Evolutionary conservation across 1,139 yeast genomes (phyloP), one percentile per base, ranked within the genome.

Genomic region (Yamadazyma sp.): DNA sequence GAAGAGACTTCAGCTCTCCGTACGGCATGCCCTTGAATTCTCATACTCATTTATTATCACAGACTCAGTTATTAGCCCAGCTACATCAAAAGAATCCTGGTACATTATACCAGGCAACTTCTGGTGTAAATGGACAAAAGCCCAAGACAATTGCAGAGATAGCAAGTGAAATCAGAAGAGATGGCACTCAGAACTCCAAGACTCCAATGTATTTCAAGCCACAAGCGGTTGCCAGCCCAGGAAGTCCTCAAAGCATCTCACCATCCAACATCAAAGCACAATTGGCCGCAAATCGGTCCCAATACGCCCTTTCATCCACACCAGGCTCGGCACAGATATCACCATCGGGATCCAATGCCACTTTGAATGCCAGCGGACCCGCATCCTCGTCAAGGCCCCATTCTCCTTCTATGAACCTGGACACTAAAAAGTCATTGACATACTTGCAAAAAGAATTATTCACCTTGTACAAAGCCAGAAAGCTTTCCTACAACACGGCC

Each of bases 401-500:
- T 54, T 31, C 56, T 7, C 54, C 52, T 23, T 44, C 57, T 8
- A 62, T 79, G 59, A 73, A 74, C 42, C 76, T 71, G 31, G 83
- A 79, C 50, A 79, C 85, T 3, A 78, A 77, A 54, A 78, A 78
- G 51, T 82, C 86, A 6, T 63, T 81, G 44, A 70, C 82, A 2
- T 84, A 84, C 54, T 61, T 85, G 39, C 89, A 85, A 57, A 83
- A 82, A 45, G 92, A 85, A 54, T 62, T 85, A 28, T 80, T 83
- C 47, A 71, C 78, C 3, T 64, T 85, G 35, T 84, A 88, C 31
- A 83, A 82, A 53, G 84, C 85, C 38, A 68, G 89, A 44, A 82
- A 79, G 46, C 73, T 84, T 47, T 57, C 73, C 1, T 78, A 81
- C 46, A 83, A 82, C 45, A 82, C 85, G 34, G 84, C 80, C 23